Evolutionary conservation across 345 rosid genomes (phyloP).

Genomic region (Dipteronia sinensis): DNA sequence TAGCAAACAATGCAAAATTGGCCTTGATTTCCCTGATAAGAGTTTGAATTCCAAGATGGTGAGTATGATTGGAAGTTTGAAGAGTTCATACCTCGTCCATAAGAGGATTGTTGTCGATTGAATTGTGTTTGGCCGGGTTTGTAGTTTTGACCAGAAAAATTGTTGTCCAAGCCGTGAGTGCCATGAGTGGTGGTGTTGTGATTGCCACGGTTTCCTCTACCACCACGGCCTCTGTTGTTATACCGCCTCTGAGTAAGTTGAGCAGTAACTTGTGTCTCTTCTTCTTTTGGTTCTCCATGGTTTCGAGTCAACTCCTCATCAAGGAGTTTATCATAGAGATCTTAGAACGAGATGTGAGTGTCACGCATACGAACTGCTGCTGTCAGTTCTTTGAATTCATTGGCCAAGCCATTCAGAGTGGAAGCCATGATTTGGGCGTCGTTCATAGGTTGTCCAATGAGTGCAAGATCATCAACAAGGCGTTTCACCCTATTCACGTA

Average conservation of each 20-base stretch:
- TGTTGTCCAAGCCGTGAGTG: too few species aligned
- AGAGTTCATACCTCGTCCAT: not conserved
- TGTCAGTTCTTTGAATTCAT: conserved; percentile 8
- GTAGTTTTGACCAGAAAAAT: too few species aligned
- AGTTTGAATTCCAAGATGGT: not conserved
- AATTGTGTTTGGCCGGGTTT: too few species aligned
- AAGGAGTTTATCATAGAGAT: conserved; percentile 9
- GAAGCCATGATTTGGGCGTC: not conserved
- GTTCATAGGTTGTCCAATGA: not conserved
- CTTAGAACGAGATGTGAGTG: not conserved
- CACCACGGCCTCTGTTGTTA: not conserved
- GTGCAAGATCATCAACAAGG: not conserved
- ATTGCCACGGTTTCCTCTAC: not conserved
- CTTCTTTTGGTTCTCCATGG: too few species aligned
- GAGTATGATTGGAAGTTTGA: not conserved
- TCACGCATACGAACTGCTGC: not conserved
- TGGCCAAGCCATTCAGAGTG: not conserved
- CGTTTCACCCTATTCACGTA: not conserved
- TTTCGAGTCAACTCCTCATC: not conserved
- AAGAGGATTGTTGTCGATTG: not conserved
- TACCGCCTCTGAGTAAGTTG: too few species aligned
- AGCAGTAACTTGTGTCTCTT: too few species aligned
- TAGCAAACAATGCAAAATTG: not conserved
- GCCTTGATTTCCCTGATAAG: not conserved
- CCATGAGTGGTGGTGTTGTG: too few species aligned